phyloP scores from a whole-genome alignment of 495 filamentous ascomycete species.

The Trichoderma reesei region DNA sequence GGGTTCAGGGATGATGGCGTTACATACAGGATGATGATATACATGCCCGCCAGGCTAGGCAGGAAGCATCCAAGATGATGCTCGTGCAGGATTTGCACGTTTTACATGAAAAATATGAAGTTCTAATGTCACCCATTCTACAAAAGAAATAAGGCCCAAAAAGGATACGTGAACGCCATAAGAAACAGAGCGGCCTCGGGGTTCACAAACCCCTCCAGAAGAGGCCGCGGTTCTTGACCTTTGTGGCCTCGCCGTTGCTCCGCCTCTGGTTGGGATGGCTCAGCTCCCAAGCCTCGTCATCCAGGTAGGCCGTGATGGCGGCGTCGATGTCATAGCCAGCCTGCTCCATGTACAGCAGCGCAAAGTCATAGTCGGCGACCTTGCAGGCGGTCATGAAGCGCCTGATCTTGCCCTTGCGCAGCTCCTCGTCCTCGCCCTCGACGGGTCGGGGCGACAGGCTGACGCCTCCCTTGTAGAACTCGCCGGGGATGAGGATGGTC shows the following conservation, averaged over 20 bases:
- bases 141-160: not conserved
- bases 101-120: slow-evolving; percentile 8
- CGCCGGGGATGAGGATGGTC: slow-evolving; percentile 57
- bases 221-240: slow-evolving; percentile 14
- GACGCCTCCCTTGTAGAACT: slow-evolving; percentile 51
- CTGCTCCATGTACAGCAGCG: slow-evolving; percentile 59
- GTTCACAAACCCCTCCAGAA: slow-evolving; percentile 9
- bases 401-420: slow-evolving; percentile 53
- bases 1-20: slow-evolving; percentile 9
- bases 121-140: not conserved
- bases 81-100: slow-evolving; percentile 1
- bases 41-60: not conserved
- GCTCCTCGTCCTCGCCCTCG: slow-evolving; percentile 60
- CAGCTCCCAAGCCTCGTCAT: slow-evolving; percentile 63
- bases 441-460: slow-evolving; percentile 54
- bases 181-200: not conserved
- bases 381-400: slow-evolving; percentile 64
- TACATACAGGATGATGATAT: not conserved
- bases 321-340: slow-evolving; percentile 51
- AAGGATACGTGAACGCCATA: not conserved
- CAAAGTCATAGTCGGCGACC: slow-evolving; percentile 63
- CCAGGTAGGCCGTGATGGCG: slow-evolving; percentile 51
- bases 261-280: slow-evolving; percentile 47
- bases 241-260: slow-evolving; percentile 21
- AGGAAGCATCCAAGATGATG: not conserved